Conservation (phyloP, 1,284 basidiomycete genomes). For the Fomitopsis palustris region DNA sequence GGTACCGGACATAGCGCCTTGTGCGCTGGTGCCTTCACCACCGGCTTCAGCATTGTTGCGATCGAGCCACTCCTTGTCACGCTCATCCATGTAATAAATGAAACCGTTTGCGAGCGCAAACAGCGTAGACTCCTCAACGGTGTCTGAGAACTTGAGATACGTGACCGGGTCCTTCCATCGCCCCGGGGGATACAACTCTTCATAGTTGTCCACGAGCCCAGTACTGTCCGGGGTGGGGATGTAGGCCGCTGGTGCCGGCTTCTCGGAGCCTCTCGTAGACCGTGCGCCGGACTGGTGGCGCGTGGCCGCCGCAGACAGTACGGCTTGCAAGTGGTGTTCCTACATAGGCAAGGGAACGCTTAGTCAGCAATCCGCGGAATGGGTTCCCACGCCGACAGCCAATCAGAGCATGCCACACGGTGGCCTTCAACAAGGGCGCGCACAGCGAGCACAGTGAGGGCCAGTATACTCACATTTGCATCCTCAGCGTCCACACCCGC, state of each 20-base stretch:
- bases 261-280: conserved; percentile 40
- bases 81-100: conserved; percentile 94
- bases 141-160: conserved; percentile 85
- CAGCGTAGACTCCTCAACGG: conserved; percentile 75
- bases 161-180: conserved; percentile 76
- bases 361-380: conserved; percentile 66
- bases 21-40: conserved; percentile 78
- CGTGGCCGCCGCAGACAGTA: conserved; percentile 70
- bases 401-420: conserved; percentile 46
- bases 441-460: conserved; percentile 31
- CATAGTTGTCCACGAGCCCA: conserved; percentile 74
- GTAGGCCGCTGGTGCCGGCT: conserved; percentile 58
- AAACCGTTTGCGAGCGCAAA: conserved; percentile 64
- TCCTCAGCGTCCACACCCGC: conserved; percentile 84
- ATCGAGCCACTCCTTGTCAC: conserved; percentile 92
- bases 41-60: conserved; percentile 88
- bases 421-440: conserved; percentile 41
- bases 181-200: conserved; percentile 65
- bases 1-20: conserved; percentile 60
- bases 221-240: conserved; percentile 93
- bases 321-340: conserved; percentile 93
- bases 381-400: conserved; percentile 41
- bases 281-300: conserved; percentile 44
- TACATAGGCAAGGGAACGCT: conserved; percentile 39
- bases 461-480: conserved; percentile 68